Evolutionary conservation across 805 yeast species (phyloP).

Genomic region (Metschnikowia anglica): DNA sequence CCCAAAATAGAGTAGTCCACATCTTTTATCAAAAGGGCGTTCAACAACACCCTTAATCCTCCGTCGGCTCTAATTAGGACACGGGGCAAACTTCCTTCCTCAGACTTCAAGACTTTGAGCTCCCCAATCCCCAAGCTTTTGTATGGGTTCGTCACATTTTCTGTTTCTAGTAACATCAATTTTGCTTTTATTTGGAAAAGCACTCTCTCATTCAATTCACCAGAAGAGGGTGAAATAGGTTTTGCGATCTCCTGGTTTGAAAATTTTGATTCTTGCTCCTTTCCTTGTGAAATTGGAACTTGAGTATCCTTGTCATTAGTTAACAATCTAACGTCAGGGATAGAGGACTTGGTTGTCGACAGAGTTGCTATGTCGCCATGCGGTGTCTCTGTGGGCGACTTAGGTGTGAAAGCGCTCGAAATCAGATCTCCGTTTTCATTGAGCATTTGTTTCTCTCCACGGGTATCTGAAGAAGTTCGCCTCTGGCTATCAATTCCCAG

Average conservation of each 20-base stretch:
- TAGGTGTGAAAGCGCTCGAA: neutral
- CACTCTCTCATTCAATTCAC: slow-evolving; percentile 79
- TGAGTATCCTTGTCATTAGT: neutral
- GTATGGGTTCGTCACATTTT: slow-evolving; percentile 51
- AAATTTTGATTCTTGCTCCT: neutral
- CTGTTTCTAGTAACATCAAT: slow-evolving; percentile 57
- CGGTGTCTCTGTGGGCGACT: neutral
- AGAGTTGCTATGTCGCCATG: neutral
- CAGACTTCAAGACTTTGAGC: slow-evolving; percentile 65
- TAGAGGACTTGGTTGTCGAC: neutral
- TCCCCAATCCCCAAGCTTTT: slow-evolving; percentile 77
- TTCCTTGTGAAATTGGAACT: neutral
- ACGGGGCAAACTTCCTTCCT: slow-evolving; percentile 62
- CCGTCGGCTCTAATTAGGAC: slow-evolving; percentile 86
- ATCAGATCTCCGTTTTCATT: neutral
- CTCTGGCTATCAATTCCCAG: neutral
- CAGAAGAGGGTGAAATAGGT: slow-evolving; percentile 46
- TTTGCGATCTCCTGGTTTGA: neutral
- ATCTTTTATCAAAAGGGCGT: slow-evolving; percentile 57
- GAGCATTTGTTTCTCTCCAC: neutral
- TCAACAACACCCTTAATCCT: slow-evolving; percentile 73
- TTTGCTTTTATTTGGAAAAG: slow-evolving; percentile 69
- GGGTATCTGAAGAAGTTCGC: neutral
- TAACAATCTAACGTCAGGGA: neutral
- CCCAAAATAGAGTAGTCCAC: slow-evolving; percentile 62